Evolutionary conservation across 1,139 yeast genomes (phyloP).

Genomic region (Pichia sp.): DNA sequence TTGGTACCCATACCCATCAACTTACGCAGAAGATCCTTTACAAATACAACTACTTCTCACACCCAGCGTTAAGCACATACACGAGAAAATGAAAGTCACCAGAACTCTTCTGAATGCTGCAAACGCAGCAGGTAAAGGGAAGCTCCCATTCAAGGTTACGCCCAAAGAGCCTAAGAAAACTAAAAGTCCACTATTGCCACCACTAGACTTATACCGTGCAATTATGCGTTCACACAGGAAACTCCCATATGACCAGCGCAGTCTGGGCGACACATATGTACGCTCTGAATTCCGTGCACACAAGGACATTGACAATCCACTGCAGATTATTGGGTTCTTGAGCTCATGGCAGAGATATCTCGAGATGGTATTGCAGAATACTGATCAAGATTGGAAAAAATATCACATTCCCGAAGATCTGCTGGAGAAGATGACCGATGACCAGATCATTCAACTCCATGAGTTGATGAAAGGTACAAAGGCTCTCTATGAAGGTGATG

Average conservation of each 20-base stretch:
- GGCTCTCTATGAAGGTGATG: constrained; percentile 13
- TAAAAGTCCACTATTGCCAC: constrained; percentile 65
- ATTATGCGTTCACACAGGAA: constrained; percentile 72
- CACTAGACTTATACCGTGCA: constrained; percentile 65
- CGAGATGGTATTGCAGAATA: constrained; percentile 39
- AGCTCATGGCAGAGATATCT: constrained; percentile 94
- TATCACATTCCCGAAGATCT: constrained; percentile 55
- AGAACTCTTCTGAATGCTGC: constrained; percentile 27
- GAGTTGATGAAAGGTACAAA: constrained; percentile 62
- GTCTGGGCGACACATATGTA: constrained; percentile 85
- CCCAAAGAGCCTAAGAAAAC: constrained; percentile 47
- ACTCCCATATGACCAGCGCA: constrained; percentile 62
- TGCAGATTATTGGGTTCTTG: constrained; percentile 88
- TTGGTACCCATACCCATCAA: too few species aligned
- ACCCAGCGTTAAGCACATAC: too few species aligned
- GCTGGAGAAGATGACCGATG: constrained; percentile 80
- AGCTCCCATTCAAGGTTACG: constrained; percentile 31
- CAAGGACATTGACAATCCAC: constrained; percentile 72
- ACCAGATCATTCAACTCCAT: constrained; percentile 81
- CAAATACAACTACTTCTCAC: too few species aligned
- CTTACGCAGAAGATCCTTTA: too few species aligned
- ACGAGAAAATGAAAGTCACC: constrained; percentile 42
- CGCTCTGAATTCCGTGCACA: constrained; percentile 89
- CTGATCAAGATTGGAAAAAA: constrained; percentile 71
- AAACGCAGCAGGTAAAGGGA: too few species aligned